These are phyloP conservation scores for Cicer bijugum DNA, from an alignment of 306 rosid genomes.

Conservation along the genomic window DNA sequence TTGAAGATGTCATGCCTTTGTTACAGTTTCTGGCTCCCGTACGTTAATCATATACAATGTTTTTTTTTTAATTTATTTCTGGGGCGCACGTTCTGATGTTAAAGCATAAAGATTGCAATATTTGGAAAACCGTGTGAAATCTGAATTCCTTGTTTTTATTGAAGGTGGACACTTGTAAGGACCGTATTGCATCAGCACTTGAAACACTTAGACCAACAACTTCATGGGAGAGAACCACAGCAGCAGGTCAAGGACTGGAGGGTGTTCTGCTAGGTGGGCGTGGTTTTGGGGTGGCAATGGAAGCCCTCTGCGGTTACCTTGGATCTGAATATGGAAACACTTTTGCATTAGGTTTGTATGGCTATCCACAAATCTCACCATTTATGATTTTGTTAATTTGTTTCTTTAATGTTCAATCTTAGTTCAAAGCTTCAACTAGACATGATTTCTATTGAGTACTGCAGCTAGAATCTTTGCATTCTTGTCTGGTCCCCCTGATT, in stretches of 20 bases:
- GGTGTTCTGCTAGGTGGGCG: constrained; percentile 94
- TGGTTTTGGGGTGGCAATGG: constrained; percentile 95
- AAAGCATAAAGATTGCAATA: constrained; percentile 1
- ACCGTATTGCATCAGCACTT: constrained; percentile 87
- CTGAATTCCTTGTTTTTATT: constrained; percentile 42
- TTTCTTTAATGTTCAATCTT: constrained; percentile 28
- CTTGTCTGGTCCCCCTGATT: constrained; percentile 95
- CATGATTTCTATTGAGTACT: constrained; percentile 48
- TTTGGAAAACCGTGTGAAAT: constrained; percentile 28
- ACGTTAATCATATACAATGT: constrained; percentile 47
- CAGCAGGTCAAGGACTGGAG: constrained; percentile 85
- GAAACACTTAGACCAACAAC: constrained; percentile 94
- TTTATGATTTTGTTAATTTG: constrained; percentile 33
- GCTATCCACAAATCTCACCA: constrained; percentile 39
- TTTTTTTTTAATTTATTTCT: constrained; percentile 2
- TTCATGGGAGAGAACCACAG: constrained; percentile 97
- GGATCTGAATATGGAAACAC: constrained; percentile 97
- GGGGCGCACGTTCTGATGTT: constrained; percentile 11
- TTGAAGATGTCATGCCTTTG: constrained; percentile 97
- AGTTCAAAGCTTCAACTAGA: constrained; percentile 38
- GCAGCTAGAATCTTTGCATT: constrained; percentile 96
- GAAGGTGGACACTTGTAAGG: constrained; percentile 94
- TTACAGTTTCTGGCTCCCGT: constrained; percentile 97
- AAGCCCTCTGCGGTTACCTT: constrained; percentile 86
- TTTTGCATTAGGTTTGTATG: constrained; percentile 82